Evolutionary conservation across 192 early-diverging fungal species (phyloP), one percentile per base, ranked within the genome.

Genomic region (Bifiguratus adelaidae): DNA sequence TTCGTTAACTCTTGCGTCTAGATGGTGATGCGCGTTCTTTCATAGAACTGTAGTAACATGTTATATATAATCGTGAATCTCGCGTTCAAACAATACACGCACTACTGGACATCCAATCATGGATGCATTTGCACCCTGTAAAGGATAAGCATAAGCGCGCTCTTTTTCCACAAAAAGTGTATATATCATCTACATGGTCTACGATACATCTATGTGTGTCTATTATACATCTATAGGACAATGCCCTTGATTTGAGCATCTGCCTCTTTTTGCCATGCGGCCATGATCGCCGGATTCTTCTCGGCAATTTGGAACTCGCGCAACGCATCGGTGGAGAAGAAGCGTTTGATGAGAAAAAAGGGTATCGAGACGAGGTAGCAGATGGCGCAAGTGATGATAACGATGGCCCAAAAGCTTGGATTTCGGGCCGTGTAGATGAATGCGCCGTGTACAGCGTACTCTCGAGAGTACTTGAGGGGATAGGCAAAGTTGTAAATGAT

Each of bases 401-500:
- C 56, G 26, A 70, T 68, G 30, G 71, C 44, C 80, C 80, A 83
- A 44, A 76, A 83, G 5, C 63, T 54, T 1, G 67, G 55, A 22
- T 60, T 60, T 9, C 20, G 33, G 33, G 70, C 66, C 44, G 77
- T 18, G 18, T 46, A 32, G 20, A 59, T 56, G 41, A 83, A 83
- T 7, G 56, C 63, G 3, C 78, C 76, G 23, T 59, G 48, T 9
- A 80, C 80, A 46, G 69, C 67, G 46, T 78, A 83, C 4, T 67
- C 70, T 4, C 64, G 53, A 0, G 60, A 49, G 2, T 65, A 64
- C 3, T 54, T 62, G 11, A 44, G 25, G 6, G 79, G 79, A 34
- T 81, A 83, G 12, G 75, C 49, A 53, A 68, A 69, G 21, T 62
- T 68, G 28, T 80, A 70, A n/a, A 78, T 61, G 29, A 73, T 74